These are phyloP conservation scores for Tolypocladium endophyticum DNA, from an alignment of 2,329 filamentous ascomycete genomes.

Conservation along the genomic window DNA sequence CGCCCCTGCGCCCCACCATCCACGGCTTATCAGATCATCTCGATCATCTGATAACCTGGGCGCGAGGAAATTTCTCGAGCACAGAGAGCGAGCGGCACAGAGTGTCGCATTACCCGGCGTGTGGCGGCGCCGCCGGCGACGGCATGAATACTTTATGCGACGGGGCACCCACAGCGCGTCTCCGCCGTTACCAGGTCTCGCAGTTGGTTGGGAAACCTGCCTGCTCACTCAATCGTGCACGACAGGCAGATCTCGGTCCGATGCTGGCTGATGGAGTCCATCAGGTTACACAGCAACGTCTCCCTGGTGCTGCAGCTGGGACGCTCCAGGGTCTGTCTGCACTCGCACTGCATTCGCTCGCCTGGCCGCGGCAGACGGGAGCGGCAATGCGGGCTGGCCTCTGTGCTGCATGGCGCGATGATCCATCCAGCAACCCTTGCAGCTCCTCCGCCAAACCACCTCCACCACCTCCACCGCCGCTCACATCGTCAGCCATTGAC, in stretches of 20 bases:
- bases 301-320: not conserved
- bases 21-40: constrained; percentile 2
- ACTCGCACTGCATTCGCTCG: not conserved
- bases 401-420: not conserved
- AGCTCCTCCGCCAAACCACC: not conserved
- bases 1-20: not conserved
- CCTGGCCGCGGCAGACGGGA: not conserved
- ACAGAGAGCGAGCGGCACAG: not conserved
- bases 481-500: not conserved
- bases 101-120: not conserved
- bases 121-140: not conserved
- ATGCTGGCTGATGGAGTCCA: not conserved
- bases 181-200: not conserved
- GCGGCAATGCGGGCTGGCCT: not conserved
- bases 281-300: not conserved
- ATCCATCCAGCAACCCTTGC: not conserved
- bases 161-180: not conserved
- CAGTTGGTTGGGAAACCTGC: not conserved
- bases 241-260: not conserved
- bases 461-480: not conserved
- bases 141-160: not conserved
- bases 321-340: not conserved
- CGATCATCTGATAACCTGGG: constrained; percentile 1
- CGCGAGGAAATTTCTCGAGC: not conserved
- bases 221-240: not conserved